Evolutionary conservation across 495 filamentous ascomycete genomes (phyloP), one percentile per base, ranked within the genome.

Genomic region (Symbiotaphrina buchneri): DNA sequence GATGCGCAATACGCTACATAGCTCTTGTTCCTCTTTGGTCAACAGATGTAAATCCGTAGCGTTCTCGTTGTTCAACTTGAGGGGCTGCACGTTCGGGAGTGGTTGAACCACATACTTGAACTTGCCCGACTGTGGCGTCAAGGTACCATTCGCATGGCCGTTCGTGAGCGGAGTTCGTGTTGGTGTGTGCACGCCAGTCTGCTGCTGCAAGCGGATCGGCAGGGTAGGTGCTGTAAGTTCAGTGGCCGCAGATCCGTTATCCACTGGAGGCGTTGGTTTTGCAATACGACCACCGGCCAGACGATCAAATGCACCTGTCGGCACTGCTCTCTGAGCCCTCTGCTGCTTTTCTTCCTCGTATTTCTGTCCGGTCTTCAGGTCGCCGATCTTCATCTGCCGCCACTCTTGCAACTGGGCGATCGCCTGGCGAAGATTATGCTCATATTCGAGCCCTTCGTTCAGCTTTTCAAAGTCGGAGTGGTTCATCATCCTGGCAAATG

Each of bases 401-500:
- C 87, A 99, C 45, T 95, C 87, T 41, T 95, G 84, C 3, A 99
- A 59, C 43, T 94, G 87, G 3, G 60, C 31, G 33, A 99, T 87
- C 3, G 90, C 90, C 46, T 87, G 67, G 7, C 90, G 71, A 3
- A 99, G 57, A 39, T 90, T 87, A 32, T 81, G 71, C 45, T 99
- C 87, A 41, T 90, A 80, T 17, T 85, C 66, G 2, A 99, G 53
- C 0, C 75, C 81, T 24, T 74, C 66, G 44, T 71, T 74, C 41
- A 93, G 74, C 14, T 74, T 65, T 21, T 87, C 75, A 45, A 90
- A 95, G 47, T 99, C 90, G 25, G 67, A 58, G 40, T 73, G 72
- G 39, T 82, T 90, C 90, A 95, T 94, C 65, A 95, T 85, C 17
- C 87, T 69, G 15, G 83, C 87, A 37, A 95, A 87, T 0, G 87